Evolutionary conservation across 305 asterid genomes (phyloP).

Genomic region (Salvia sclarea): DNA sequence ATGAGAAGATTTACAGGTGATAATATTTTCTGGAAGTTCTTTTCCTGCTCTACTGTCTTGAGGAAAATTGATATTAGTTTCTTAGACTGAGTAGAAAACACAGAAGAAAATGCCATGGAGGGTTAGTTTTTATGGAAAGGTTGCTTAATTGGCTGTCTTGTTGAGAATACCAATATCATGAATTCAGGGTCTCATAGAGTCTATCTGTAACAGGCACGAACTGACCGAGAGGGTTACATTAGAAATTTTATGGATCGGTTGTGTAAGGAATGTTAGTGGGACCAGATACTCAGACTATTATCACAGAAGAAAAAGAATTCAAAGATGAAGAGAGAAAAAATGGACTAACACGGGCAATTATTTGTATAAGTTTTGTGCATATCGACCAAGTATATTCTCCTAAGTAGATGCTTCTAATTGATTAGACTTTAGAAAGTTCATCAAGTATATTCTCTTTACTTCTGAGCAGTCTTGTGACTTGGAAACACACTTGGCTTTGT

Average conservation of each 20-base stretch:
- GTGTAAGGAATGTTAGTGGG: not conserved
- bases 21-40: not conserved
- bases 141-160: not conserved
- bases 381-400: not conserved
- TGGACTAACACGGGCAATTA: not conserved
- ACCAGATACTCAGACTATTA: not conserved
- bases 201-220: not conserved
- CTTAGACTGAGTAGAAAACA: not conserved
- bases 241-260: not conserved
- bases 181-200: not conserved
- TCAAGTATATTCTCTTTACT: not conserved
- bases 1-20: not conserved
- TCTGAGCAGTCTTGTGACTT: not conserved
- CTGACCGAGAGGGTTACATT: not conserved
- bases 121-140: not conserved
- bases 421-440: not conserved
- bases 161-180: not conserved
- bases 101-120: not conserved
- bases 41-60: not conserved
- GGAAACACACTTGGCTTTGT: not conserved
- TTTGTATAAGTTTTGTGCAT: not conserved
- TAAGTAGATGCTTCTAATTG: not conserved
- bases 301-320: not conserved
- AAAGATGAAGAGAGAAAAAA: not conserved
- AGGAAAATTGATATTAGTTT: not conserved